Percentiles rank a stretch among this genome's conserved stretches.
Conservation (phyloP, 495 filamentous ascomycete species). For the Trichoderma reesei region DNA sequence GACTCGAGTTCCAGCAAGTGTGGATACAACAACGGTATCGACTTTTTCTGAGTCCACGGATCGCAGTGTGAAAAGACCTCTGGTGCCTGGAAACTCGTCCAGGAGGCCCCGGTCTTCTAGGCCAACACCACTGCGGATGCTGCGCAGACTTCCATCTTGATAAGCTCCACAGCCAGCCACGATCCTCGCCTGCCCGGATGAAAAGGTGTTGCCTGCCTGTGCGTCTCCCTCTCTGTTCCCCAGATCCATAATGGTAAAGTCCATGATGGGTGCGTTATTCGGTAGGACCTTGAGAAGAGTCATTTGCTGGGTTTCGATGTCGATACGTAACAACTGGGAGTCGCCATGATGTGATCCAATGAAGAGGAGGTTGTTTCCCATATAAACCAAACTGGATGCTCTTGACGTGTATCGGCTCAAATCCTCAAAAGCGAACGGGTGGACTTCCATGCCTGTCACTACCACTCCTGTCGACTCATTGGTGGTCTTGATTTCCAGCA, state of each 20-base stretch:
- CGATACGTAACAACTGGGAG: constrained; percentile 68
- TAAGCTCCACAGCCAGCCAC: constrained; percentile 86
- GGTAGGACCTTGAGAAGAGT: constrained; percentile 65
- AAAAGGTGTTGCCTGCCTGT: constrained; percentile 70
- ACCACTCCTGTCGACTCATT: constrained; percentile 54
- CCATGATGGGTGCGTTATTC: constrained; percentile 84
- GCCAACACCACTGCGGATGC: constrained; percentile 86
- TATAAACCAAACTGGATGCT: constrained; percentile 66
- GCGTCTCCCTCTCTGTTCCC: constrained; percentile 68
- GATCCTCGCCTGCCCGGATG: constrained; percentile 88
- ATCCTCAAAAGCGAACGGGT: constrained; percentile 46
- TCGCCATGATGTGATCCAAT: constrained; percentile 89
- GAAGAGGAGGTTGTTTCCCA: constrained; percentile 66
- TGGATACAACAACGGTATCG: constrained; percentile 71
- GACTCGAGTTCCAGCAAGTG: constrained; percentile 72
- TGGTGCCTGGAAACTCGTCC: constrained; percentile 66
- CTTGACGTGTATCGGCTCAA: constrained; percentile 48
- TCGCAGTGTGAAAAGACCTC: constrained; percentile 49
- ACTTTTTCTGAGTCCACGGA: constrained; percentile 35
- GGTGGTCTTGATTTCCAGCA: constrained; percentile 64
- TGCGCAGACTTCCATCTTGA: constrained; percentile 75
- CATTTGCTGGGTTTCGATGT: constrained; percentile 31
- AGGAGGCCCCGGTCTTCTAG: constrained; percentile 81
- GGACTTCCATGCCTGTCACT: constrained; percentile 44
- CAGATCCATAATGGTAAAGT: constrained; percentile 93